phyloP scores from a whole-genome alignment of 2,329 filamentous ascomycete genomes.

The Alternaria triticina region DNA sequence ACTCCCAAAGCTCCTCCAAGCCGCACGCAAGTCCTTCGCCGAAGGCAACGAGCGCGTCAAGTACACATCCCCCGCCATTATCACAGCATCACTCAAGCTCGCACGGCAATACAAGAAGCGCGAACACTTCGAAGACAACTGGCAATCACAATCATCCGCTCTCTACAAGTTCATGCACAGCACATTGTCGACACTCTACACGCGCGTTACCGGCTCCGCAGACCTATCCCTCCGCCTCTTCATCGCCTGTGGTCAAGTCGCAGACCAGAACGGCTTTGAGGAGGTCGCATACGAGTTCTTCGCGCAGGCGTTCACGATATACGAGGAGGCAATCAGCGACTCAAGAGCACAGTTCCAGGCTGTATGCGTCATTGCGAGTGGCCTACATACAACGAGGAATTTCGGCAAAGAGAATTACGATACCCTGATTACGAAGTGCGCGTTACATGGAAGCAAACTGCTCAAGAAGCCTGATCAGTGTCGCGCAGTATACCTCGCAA shows the following conservation, averaged over 20 bases:
- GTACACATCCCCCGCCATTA: conserved; percentile 90
- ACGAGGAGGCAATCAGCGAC: conserved; percentile 95
- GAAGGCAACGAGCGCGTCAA: conserved; percentile 96
- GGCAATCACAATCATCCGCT: conserved; percentile 75
- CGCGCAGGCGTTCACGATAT: conserved; percentile 96
- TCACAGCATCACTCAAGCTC: conserved; percentile 88
- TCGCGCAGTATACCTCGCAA: conserved; percentile 92
- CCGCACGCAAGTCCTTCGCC: conserved; percentile 81
- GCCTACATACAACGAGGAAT: conserved; percentile 84
- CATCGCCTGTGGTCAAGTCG: conserved; percentile 88
- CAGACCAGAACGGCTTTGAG: conserved; percentile 89
- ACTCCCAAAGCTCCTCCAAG: conserved; percentile 72
- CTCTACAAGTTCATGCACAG: conserved; percentile 97
- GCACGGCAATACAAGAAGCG: conserved; percentile 86
- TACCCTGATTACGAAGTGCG: conserved; percentile 96
- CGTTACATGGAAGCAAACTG: conserved; percentile 93
- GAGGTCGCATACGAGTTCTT: conserved; percentile 99
- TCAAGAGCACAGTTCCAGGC: conserved; percentile 97
- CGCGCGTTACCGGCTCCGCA: conserved; percentile 82
- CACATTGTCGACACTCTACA: conserved; percentile 83
- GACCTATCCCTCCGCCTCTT: conserved; percentile 91
- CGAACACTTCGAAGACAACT: conserved; percentile 84
- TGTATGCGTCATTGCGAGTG: conserved; percentile 90
- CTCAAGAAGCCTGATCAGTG: conserved; percentile 98
- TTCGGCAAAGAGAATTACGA: conserved; percentile 99